phyloP scores from a whole-genome alignment of 2,329 filamentous ascomycete species.

The Arthrinium phaeospermum region DNA sequence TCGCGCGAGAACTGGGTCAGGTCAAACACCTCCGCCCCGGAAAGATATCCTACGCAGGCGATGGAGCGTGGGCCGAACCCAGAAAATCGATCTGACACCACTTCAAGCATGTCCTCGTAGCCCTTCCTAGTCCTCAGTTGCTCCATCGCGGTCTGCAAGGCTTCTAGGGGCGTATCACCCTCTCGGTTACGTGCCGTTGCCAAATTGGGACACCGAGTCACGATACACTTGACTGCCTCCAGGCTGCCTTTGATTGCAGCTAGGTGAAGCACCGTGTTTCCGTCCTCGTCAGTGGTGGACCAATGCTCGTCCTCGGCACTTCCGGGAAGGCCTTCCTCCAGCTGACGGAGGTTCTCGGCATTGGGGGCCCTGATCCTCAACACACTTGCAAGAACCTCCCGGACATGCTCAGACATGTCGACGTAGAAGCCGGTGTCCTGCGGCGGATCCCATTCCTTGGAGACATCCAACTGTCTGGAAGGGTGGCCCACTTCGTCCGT shows the following conservation, averaged over 20 bases:
- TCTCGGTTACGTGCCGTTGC: not conserved
- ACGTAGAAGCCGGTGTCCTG: not conserved
- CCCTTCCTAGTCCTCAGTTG: not conserved
- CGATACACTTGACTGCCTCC: not conserved
- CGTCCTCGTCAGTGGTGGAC: not conserved
- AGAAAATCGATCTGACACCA: not conserved
- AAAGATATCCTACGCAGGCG: not conserved
- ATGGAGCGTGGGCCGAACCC: not conserved
- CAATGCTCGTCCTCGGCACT: not conserved
- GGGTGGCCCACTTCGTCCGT: constrained; percentile 33
- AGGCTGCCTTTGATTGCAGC: not conserved
- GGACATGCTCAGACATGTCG: not conserved
- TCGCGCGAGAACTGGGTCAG: not conserved
- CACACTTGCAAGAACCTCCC: not conserved
- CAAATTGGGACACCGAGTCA: not conserved
- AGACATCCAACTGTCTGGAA: constrained; percentile 28
- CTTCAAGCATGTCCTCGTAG: not conserved
- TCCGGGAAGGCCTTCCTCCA: not conserved
- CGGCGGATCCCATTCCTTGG: not conserved
- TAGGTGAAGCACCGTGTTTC: not conserved
- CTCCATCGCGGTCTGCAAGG: not conserved
- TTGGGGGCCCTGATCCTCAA: not conserved
- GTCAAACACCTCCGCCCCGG: not conserved
- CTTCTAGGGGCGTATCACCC: not conserved
- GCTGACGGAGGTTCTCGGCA: not conserved